Evolutionary conservation across 2,329 filamentous ascomycete genomes (phyloP), one percentile per base, ranked within the genome.

Genomic region (Neophaeococcomyces aloes): DNA sequence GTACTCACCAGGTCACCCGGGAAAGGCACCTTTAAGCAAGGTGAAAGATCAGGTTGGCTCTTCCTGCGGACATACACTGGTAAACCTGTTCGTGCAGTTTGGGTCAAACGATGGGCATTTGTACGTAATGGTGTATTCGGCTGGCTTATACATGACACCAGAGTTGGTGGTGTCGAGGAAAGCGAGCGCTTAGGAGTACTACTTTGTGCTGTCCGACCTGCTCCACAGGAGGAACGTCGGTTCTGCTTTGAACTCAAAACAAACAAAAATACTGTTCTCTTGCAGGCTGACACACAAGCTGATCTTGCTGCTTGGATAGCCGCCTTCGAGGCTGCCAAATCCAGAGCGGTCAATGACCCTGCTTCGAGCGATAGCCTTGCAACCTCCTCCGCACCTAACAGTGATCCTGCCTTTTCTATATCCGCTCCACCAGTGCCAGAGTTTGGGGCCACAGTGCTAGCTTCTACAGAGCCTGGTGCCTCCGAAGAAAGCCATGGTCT

Each of bases 201-300:
- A 41, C 77, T 98, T 30, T 98, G 91, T 66, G 94, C 86, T 57
- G 83, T 91, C 38, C 86, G 89, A 56, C 87, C 88, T 14, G 87
- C 88, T 1, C 83, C 93, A 40, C 81, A 86, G 53, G 91, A 98
- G 64, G 91, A 98, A 57, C 79, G 91, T 30, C 78, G 91, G 13
- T 98, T 96, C 64, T 96, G 91, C 61, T 95, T 98, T 57, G 91
- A 98, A 64, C 83, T 98, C 57, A 98, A 96, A 70, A 98, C 91
- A 2, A 98, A 95, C 63, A 94, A 86, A 57, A 84, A 84, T 50
- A 91, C 81, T 38, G 79, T 94, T 50, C 69, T 95, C 47, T 71
- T 98, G 2, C 91, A 98, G 65, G 85, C 89, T 3, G 91, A 98
- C 61, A 94, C 86, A 0, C 91, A 98, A 60, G 71, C 69, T 38